These are phyloP conservation scores for Hypoxylon sp. DNA, from an alignment of 2,329 filamentous ascomycete genomes.

Conservation along the genomic window DNA sequence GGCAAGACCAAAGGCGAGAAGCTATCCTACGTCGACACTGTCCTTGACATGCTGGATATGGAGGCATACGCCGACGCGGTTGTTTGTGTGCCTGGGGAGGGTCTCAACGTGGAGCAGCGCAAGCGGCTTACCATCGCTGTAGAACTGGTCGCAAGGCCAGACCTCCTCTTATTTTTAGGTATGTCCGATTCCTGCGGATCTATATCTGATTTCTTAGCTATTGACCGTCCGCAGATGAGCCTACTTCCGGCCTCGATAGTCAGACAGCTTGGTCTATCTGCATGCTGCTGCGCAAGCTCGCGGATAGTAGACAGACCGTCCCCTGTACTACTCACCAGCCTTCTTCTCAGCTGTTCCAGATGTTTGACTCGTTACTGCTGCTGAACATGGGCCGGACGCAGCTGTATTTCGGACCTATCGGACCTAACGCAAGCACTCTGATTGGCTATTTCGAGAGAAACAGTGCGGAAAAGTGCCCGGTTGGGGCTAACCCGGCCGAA, in stretches of 20 bases:
- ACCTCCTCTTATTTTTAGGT: constrained; percentile 77
- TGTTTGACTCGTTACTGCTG: too few species aligned
- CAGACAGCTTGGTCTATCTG: constrained; percentile 92
- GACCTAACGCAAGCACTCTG: constrained; percentile 71
- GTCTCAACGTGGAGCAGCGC: constrained; percentile 74
- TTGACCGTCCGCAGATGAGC: too few species aligned
- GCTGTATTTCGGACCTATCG: too few species aligned
- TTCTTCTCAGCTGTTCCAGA: constrained; percentile 89
- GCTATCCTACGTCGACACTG: constrained; percentile 93
- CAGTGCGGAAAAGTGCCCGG: constrained; percentile 70
- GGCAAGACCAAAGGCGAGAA: too few species aligned
- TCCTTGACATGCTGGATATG: constrained; percentile 92
- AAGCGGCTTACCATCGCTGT: constrained; percentile 89
- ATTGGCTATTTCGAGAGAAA: constrained; percentile 64
- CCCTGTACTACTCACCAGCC: constrained; percentile 95
- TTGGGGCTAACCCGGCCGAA: constrained; percentile 79
- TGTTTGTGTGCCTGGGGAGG: constrained; percentile 79
- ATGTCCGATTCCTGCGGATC: not conserved
- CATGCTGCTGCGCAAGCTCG: constrained; percentile 83
- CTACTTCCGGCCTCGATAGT: constrained; percentile 88
- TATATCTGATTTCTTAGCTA: constrained; percentile 56
- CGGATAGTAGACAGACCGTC: constrained; percentile 86
- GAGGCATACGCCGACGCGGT: constrained; percentile 85
- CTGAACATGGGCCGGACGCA: too few species aligned
- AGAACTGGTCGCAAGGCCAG: constrained; percentile 88